phyloP scores from a whole-genome alignment of 192 early-diverging fungal species.

The Cetraspora pellucida region DNA sequence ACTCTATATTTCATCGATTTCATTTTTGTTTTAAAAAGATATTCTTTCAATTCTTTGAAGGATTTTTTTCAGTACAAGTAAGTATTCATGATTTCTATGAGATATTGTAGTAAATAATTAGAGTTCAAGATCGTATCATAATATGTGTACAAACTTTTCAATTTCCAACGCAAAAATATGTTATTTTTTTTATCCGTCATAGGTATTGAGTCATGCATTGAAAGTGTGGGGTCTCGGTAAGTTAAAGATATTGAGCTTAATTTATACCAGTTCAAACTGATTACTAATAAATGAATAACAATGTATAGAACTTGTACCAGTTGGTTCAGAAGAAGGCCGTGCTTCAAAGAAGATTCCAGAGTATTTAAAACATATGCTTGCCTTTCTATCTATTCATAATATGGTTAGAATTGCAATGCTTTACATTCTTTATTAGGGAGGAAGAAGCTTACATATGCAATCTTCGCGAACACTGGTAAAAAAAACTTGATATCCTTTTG shows the following conservation, averaged over 20 bases:
- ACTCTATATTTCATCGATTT: background rate
- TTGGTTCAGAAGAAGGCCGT: conserved; percentile 49
- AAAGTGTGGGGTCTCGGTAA: conserved; percentile 43
- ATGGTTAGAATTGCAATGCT: background rate
- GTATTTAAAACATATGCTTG: conserved; percentile 33
- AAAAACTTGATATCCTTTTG: background rate
- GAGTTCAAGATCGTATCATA: background rate
- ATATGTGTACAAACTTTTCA: too few relatives aligned
- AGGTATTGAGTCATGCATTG: conserved; percentile 48
- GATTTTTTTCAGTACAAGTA: conserved; percentile 76
- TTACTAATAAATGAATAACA: background rate
- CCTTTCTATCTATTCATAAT: background rate
- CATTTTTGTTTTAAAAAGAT: background rate
- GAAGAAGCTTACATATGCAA: conserved; percentile 75
- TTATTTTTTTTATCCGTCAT: background rate
- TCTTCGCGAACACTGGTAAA: conserved; percentile 59
- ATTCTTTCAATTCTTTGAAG: conserved; percentile 23
- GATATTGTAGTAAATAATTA: background rate
- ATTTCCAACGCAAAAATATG: background rate
- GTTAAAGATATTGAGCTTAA: background rate
- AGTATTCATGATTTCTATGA: background rate
- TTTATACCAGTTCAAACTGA: background rate
- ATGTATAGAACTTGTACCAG: conserved; percentile 56
- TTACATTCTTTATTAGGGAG: conserved; percentile 35
- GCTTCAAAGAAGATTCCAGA: conserved; percentile 56